Evolutionary conservation across 148 eudicot genomes (phyloP).

Genomic region (Silene latifolia): DNA sequence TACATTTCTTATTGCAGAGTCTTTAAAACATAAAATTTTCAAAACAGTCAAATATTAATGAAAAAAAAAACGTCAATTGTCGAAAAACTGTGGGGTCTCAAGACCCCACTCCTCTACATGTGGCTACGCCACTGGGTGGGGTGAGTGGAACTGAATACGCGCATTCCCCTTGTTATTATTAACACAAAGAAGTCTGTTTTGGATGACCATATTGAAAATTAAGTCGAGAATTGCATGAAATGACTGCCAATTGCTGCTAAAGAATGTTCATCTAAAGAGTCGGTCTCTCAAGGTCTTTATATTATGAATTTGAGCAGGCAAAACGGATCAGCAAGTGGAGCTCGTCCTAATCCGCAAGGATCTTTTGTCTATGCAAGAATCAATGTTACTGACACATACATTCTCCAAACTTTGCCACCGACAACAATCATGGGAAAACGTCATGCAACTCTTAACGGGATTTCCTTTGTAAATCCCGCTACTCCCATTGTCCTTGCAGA

Average conservation of each 20-base stretch:
- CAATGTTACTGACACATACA: slow-evolving; percentile 60
- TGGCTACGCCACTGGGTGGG: too few relatives aligned
- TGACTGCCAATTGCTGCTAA: background rate
- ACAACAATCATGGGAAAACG: slow-evolving; percentile 52
- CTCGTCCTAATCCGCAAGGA: slow-evolving; percentile 97
- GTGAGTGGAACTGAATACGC: too few relatives aligned
- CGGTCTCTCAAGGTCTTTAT: background rate
- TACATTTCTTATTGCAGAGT: too few relatives aligned
- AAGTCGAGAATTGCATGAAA: too few relatives aligned
- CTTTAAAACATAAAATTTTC: too few relatives aligned
- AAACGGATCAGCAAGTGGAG: slow-evolving; percentile 85
- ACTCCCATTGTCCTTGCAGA: slow-evolving; percentile 94
- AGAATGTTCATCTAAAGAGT: slow-evolving; percentile 1
- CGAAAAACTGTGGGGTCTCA: too few relatives aligned
- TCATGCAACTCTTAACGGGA: slow-evolving; percentile 68
- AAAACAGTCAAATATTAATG: too few relatives aligned
- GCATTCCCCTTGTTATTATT: too few relatives aligned
- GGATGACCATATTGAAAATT: too few relatives aligned
- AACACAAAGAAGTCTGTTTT: too few relatives aligned
- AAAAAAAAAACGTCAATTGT: too few relatives aligned
- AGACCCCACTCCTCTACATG: too few relatives aligned
- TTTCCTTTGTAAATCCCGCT: slow-evolving; percentile 72
- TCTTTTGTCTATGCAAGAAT: slow-evolving; percentile 82
- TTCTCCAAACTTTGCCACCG: slow-evolving; percentile 63
- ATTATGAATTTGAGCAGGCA: slow-evolving; percentile 45